These are phyloP conservation scores for Solanum rostratum DNA, from an alignment of 257 asterid species.

Conservation along the genomic window DNA sequence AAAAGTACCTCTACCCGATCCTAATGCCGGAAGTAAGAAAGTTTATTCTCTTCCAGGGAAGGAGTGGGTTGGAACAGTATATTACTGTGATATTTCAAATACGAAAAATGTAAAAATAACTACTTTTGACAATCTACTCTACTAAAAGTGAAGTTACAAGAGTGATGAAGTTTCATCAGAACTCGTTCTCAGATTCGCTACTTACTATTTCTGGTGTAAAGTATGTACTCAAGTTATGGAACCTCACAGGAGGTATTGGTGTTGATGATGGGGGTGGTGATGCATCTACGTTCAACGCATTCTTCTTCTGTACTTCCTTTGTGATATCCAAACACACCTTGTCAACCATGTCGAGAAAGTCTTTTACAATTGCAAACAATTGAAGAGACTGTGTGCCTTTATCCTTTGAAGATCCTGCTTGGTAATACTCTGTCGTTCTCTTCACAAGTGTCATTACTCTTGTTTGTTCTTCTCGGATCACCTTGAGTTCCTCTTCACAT, in stretches of 20 bases:
- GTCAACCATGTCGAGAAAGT: constrained; percentile 57
- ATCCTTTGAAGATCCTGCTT: constrained; percentile 36
- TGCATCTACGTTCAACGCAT: constrained; percentile 12
- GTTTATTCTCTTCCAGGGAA: neutral
- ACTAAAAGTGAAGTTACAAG: neutral
- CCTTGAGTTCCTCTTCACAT: constrained; percentile 55
- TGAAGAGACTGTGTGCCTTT: constrained; percentile 39
- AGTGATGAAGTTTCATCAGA: constrained; percentile 14
- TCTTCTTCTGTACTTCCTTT: constrained; percentile 29
- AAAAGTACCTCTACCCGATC: neutral
- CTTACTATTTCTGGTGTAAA: constrained; percentile 28
- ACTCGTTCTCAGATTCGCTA: constrained; percentile 67
- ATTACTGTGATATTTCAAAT: neutral
- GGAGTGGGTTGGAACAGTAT: neutral
- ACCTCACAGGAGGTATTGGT: constrained; percentile 41
- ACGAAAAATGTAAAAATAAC: neutral
- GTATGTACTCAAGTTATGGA: constrained; percentile 46
- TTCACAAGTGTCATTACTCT: constrained; percentile 57
- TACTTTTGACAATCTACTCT: neutral
- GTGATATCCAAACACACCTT: constrained; percentile 43
- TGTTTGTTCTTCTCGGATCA: constrained; percentile 56
- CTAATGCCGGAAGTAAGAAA: neutral
- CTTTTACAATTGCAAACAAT: constrained; percentile 52
- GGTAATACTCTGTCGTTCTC: constrained; percentile 61
- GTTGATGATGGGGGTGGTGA: constrained; percentile 51